phyloP scores from a whole-genome alignment of 495 filamentous ascomycete genomes.

The Xylaria castorea region DNA sequence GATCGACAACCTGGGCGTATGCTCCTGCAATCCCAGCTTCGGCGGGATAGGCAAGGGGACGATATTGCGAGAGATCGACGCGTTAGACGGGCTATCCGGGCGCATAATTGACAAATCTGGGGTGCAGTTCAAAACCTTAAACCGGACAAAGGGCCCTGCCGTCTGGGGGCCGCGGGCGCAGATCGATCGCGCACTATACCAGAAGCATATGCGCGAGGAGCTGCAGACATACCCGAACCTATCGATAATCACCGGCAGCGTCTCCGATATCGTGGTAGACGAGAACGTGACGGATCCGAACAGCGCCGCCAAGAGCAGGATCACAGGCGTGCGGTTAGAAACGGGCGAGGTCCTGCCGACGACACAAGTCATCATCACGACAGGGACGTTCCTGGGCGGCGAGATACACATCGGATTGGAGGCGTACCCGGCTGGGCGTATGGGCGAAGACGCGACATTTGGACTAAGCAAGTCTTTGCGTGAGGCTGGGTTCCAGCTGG shows the following conservation, averaged over 20 bases:
- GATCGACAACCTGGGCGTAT: conserved; percentile 87
- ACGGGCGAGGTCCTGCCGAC: conserved; percentile 85
- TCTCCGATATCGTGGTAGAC: conserved; percentile 84
- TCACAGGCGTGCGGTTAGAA: conserved; percentile 86
- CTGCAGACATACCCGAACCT: conserved; percentile 76
- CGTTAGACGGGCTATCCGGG: conserved; percentile 88
- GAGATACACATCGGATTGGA: conserved; percentile 96
- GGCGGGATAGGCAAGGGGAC: conserved; percentile 99
- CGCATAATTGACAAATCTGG: conserved; percentile 93
- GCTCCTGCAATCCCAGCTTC: conserved; percentile 97
- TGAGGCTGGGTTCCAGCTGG: conserved; percentile 89
- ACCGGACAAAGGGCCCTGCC: conserved; percentile 87
- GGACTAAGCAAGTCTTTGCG: conserved; percentile 90
- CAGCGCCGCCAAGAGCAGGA: conserved; percentile 66
- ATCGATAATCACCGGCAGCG: conserved; percentile 81
- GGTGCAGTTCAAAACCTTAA: conserved; percentile 87
- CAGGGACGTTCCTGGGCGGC: conserved; percentile 92
- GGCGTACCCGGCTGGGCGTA: conserved; percentile 82
- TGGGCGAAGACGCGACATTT: conserved; percentile 93
- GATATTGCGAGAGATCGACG: conserved; percentile 94
- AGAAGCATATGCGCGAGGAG: conserved; percentile 90
- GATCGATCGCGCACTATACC: conserved; percentile 91
- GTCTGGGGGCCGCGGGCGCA: conserved; percentile 97
- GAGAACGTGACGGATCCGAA: conserved; percentile 56
- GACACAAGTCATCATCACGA: conserved; percentile 88